Conservation (phyloP, 2,329 filamentous ascomycete genomes). For the Alternaria ventricosa region DNA sequence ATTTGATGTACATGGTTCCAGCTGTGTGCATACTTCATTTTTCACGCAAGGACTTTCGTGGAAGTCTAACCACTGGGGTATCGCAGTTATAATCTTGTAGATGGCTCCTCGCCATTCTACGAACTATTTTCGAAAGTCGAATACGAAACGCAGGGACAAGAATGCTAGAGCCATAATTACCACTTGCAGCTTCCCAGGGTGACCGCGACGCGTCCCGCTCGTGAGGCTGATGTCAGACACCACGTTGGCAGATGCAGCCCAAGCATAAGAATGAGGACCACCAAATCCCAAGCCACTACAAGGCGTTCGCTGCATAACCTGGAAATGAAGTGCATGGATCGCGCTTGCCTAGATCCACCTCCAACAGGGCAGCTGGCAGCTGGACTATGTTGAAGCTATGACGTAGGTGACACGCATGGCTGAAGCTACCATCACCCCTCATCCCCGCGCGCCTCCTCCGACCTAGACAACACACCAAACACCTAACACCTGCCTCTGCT, state of each 20-base stretch:
- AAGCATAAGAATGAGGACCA: background rate
- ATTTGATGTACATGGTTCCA: background rate
- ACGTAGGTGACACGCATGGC: slow-evolving; percentile 24
- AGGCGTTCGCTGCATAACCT: background rate
- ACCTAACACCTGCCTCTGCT: slow-evolving; percentile 1
- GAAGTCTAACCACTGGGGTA: background rate
- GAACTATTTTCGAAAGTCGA: background rate
- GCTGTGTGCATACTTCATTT: background rate
- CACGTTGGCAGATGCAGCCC: background rate
- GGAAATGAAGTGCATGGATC: slow-evolving; percentile 5
- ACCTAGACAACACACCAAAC: slow-evolving; percentile 9
- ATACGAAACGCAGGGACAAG: background rate
- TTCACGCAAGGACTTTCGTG: background rate
- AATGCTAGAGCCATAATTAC: background rate
- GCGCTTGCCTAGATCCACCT: slow-evolving; percentile 11
- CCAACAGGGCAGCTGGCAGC: slow-evolving; percentile 15
- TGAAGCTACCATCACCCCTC: slow-evolving; percentile 19
- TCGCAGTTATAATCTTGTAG: background rate
- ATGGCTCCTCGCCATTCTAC: background rate
- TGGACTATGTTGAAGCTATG: slow-evolving; percentile 15
- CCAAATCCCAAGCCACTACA: background rate
- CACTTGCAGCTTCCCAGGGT: background rate
- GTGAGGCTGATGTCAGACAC: background rate
- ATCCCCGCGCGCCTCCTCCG: slow-evolving; percentile 10
- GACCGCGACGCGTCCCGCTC: background rate